Evolutionary conservation across 306 rosid species (phyloP).

Genomic region (Pueraria montana): DNA sequence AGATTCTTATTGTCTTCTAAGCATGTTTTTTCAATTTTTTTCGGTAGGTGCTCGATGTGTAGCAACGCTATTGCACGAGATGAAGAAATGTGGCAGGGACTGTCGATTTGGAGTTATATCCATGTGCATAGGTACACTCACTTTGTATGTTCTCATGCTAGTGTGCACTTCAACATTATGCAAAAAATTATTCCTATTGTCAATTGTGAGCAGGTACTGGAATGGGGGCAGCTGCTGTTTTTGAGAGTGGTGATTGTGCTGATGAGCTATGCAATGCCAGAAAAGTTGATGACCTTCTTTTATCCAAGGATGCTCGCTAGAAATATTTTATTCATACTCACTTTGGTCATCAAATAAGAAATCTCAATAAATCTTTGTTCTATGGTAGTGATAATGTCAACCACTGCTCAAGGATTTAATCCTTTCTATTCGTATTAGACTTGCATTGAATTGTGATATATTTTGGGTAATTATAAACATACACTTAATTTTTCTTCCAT

Average conservation of each 20-base stretch:
- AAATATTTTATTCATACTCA: neutral
- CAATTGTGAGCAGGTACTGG: conserved; percentile 80
- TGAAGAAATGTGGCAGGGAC: conserved; percentile 92
- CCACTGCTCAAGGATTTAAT: too few species aligned
- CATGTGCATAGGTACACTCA: conserved; percentile 86
- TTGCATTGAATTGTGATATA: too few species aligned
- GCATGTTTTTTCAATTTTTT: neutral
- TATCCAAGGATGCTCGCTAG: conserved; percentile 85
- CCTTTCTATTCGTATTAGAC: too few species aligned
- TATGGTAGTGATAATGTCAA: too few species aligned
- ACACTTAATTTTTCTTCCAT: too few species aligned
- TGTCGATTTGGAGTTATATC: conserved; percentile 91
- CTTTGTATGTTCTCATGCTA: neutral
- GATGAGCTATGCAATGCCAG: conserved; percentile 87
- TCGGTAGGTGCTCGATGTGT: conserved; percentile 82
- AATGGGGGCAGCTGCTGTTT: conserved; percentile 98
- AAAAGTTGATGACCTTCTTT: conserved; percentile 51
- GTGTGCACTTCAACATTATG: neutral
- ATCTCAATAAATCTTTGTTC: too few species aligned
- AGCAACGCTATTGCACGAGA: conserved; percentile 87
- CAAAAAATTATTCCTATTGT: neutral
- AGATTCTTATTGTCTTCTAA: neutral
- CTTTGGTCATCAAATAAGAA: too few species aligned
- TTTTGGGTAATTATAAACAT: too few species aligned
- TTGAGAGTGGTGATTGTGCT: conserved; percentile 77